These are phyloP conservation scores for Thalassiosira gravida DNA, from an alignment of 352 stramenopile genomes.

Conservation along the genomic window DNA sequence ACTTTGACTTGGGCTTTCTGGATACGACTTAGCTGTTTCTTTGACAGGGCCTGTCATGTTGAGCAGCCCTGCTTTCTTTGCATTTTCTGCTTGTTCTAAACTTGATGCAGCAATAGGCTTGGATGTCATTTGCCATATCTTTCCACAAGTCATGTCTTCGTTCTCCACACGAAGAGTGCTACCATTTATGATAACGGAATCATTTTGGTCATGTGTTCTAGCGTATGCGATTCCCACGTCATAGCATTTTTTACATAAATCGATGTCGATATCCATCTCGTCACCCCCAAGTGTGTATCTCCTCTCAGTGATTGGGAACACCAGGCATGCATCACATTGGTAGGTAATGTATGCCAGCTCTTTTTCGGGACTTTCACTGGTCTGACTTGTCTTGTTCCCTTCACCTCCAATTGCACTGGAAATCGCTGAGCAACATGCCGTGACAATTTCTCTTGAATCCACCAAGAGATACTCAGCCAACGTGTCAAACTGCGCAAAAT, in stretches of 20 bases:
- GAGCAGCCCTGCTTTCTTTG: constrained; percentile 40
- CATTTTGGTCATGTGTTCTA: constrained; percentile 35
- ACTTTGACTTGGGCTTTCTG: not conserved
- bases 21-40: constrained; percentile 24
- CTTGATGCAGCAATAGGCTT: constrained; percentile 43
- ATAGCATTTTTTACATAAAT: constrained; percentile 83
- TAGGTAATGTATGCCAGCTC: constrained; percentile 42
- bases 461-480: constrained; percentile 50
- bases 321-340: constrained; percentile 56
- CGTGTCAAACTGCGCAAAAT: constrained; percentile 59
- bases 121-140: constrained; percentile 63
- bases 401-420: constrained; percentile 14
- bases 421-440: constrained; percentile 35
- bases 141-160: constrained; percentile 66
- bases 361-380: constrained; percentile 30
- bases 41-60: constrained; percentile 28
- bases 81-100: constrained; percentile 54
- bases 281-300: constrained; percentile 77
- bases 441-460: constrained; percentile 51
- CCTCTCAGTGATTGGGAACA: constrained; percentile 72
- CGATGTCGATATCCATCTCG: constrained; percentile 82
- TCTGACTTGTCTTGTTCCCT: constrained; percentile 5
- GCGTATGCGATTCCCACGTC: constrained; percentile 55
- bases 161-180: constrained; percentile 59
- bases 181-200: constrained; percentile 64